Conservation (phyloP, 169 alveolate species). For the Plasmodium vivax region DNA sequence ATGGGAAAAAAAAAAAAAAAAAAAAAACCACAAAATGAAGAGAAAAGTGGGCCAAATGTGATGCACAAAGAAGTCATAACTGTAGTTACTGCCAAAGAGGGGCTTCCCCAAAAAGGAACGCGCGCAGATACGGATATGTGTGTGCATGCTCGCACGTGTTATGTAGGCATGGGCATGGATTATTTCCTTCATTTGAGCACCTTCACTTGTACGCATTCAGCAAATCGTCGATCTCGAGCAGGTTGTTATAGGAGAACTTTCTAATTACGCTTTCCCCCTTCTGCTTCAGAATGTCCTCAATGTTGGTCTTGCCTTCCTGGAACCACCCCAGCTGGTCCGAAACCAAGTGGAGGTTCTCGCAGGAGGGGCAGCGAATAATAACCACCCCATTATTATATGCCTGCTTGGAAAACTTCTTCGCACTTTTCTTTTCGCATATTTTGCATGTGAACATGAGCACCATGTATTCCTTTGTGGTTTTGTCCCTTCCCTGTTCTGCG, state of each 20-base stretch:
- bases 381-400: slow-evolving; percentile 84
- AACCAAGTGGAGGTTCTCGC: slow-evolving; percentile 80
- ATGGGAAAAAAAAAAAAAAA: background rate
- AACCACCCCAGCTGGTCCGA: slow-evolving; percentile 86
- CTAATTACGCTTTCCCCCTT: slow-evolving; percentile 78
- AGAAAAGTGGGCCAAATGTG: background rate
- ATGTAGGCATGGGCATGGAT: background rate
- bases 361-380: slow-evolving; percentile 79
- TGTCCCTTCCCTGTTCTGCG: background rate
- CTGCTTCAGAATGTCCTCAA: slow-evolving; percentile 77
- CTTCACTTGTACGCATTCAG: slow-evolving; percentile 50
- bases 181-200: background rate
- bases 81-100: background rate
- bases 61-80: background rate
- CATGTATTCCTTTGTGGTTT: slow-evolving; percentile 24
- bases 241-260: slow-evolving; percentile 53
- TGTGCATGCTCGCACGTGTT: background rate
- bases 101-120: background rate
- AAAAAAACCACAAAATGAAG: slow-evolving; percentile 2
- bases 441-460: slow-evolving; percentile 81
- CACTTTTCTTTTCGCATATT: slow-evolving; percentile 77
- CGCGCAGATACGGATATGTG: background rate
- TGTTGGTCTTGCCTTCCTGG: slow-evolving; percentile 80
- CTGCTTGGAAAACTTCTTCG: slow-evolving; percentile 81
- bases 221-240: slow-evolving; percentile 51